Evolutionary conservation across 345 rosid species (phyloP), one percentile per base, ranked within the genome.

Genomic region (Noccaea bulbosa): DNA sequence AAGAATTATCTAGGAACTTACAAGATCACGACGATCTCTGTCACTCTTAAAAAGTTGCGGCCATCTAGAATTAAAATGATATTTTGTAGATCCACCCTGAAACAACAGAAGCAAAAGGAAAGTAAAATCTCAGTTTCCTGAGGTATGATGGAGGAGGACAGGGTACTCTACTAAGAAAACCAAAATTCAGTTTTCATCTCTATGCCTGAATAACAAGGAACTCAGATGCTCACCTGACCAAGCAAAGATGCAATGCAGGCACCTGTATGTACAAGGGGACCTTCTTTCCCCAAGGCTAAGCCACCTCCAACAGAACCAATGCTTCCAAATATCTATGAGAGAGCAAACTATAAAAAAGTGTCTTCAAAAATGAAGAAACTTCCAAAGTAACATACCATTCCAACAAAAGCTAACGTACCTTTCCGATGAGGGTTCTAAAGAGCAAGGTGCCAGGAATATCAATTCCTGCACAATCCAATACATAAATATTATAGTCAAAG

Each of bases 261-360:
- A 69, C 98, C 98, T 9, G 83, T 94, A 68, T 94, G 96, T 71
- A 91, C 97, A 58, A 93, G 93, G 59, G 98, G 98, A 14, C 97
- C 98, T 78, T 89, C 98, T 83, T 91, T 93, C 58, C 98, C 98
- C 72, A 91, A 82, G 45, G 97, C 98, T 71, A 93, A 84, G 52
- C 98, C 98, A 78, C 98, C 98, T 66, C 95, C 98, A 62, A 93
- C 97, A 59, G 96, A 93, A 51, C 96, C 98, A 82, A 93, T 87
- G 83, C 97, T 93, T 75, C 98, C 96, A 79, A 88, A 85, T 84
- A 93, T 93, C 98, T 93, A 82, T 51, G 69, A 63, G 61, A 62
- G 7, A 55, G 17, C 47, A 69, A 62, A 70, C 48, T 69, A 63
- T 69, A 47, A 62, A 76, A 62, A 47, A 9, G 11, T 16, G 35